These are phyloP conservation scores for Caryopteris hybrid DNA, from an alignment of 305 asterid species.

Conservation along the genomic window DNA sequence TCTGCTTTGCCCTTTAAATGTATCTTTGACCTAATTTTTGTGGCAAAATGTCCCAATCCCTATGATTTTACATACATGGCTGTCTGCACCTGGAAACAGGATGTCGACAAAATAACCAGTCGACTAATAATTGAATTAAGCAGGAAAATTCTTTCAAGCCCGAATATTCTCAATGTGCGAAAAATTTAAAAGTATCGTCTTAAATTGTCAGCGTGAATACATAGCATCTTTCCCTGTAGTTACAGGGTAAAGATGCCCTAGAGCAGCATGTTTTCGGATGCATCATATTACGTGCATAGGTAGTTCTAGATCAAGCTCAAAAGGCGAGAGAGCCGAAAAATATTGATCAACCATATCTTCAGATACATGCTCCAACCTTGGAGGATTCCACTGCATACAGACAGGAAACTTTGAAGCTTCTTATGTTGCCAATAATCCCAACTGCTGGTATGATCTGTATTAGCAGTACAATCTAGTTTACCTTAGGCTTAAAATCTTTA, in stretches of 20 bases:
- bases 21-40: too few relatives aligned
- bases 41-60: too few relatives aligned
- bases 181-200: too few relatives aligned
- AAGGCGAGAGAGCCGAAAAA: slow-evolving; percentile 47
- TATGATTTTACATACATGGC: not conserved
- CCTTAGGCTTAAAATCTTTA: slow-evolving; percentile 74
- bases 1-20: not conserved
- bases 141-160: too few relatives aligned
- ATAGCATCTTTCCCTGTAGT: too few relatives aligned
- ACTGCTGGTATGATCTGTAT: not conserved
- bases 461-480: slow-evolving; percentile 10
- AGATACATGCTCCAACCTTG: slow-evolving; percentile 66
- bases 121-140: too few relatives aligned
- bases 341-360: slow-evolving; percentile 82
- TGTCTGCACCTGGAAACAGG: too few relatives aligned
- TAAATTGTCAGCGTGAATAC: too few relatives aligned
- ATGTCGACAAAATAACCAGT: too few relatives aligned
- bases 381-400: slow-evolving; percentile 82
- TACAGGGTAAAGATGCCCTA: not conserved
- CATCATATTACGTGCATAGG: slow-evolving; percentile 19
- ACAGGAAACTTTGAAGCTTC: not conserved
- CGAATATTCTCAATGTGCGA: too few relatives aligned
- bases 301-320: slow-evolving; percentile 68
- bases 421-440: not conserved
- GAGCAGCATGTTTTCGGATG: not conserved